Evolutionary conservation across 768 basidiomycete genomes (phyloP), one percentile per base, ranked within the genome.

Genomic region (Lentinula boryana): DNA sequence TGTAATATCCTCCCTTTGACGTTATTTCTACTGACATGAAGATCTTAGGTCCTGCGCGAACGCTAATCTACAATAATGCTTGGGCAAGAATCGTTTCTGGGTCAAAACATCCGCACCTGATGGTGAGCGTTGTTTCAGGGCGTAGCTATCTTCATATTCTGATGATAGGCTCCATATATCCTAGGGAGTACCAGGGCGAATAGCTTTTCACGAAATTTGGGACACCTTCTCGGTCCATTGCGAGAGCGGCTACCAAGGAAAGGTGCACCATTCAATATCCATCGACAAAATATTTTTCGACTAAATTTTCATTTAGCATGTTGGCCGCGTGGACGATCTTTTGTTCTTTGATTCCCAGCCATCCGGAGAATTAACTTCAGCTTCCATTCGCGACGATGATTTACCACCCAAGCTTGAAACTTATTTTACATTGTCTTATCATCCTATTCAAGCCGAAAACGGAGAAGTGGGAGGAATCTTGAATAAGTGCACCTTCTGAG

Each of bases 191-290:
- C 60, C 60, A 35, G 60, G 60, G 16, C 36, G 54, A 36, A 43
- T 61, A 18, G 60, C 60, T 32, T 61, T 61, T 23, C 51, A 56
- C 21, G 60, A 61, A 56, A 61, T 61, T 12, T 61, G 60, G 60
- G 60, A 56, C 35, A 8, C 53, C 21, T 61, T 61, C 21, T 55
- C 53, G 21, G 10, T 54, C 5, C 53, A 61, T 56, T 61, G 60
- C n/a, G 40, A 61, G 16, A 12, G 13, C 16, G 60, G 56, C 15
- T 61, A 61, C 36, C 40, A 21, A 16, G 60, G 60, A 27, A 51
- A 51, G 50, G 50, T 51, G 50, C 18, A 27, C 27, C 27, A 27
- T 27, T 4, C 50, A 51, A 31, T 27, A 27, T 27, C 4, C 27
- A 27, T 3, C 27, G 5, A 15, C 50, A 27, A 27, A 15, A 21